Percentiles rank a stretch among this genome's conserved stretches.
These are phyloP conservation scores for Fusarium sambucinum DNA, from an alignment of 2,329 filamentous ascomycete genomes.

Conservation along the genomic window DNA sequence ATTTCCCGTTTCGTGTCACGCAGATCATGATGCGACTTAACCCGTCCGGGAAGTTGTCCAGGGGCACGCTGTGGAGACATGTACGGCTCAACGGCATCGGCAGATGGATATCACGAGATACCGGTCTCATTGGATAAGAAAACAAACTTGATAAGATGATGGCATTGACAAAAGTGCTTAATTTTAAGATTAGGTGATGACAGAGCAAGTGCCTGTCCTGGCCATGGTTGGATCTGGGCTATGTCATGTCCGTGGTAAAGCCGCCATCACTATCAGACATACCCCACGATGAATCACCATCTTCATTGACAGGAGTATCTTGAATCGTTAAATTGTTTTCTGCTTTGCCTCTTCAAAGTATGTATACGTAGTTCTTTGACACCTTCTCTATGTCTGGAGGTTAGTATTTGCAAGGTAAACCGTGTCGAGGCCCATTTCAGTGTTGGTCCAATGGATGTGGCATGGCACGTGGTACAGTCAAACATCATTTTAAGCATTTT, in stretches of 20 bases:
- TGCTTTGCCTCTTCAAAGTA: rapidly evolving
- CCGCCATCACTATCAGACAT: not conserved
- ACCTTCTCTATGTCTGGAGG: no score
- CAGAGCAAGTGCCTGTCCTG: not conserved
- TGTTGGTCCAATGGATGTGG: no score
- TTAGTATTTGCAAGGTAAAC: no score
- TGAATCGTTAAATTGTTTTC: no score
- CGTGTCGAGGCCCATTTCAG: no score
- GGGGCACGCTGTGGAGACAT: conserved; percentile 13
- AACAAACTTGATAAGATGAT: not conserved
- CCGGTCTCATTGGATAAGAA: not conserved
- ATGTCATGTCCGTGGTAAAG: not conserved
- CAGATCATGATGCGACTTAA: conserved; percentile 18
- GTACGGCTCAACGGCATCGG: conserved; percentile 23
- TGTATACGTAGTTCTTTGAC: no score
- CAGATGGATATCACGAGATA: conserved; percentile 2
- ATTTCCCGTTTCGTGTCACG: conserved; percentile 12
- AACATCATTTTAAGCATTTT: no score
- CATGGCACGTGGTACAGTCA: no score
- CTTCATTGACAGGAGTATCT: not conserved
- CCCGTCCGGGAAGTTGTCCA: conserved; percentile 15
- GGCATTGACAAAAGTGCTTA: conserved; percentile 11
- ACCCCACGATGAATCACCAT: not conserved
- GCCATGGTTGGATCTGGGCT: not conserved
- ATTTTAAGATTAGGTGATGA: conserved; percentile 10